Evolutionary conservation across 2,329 filamentous ascomycete genomes (phyloP), one percentile per base, ranked within the genome.

Genomic region (Phaeosphaeriaceae sp.): DNA sequence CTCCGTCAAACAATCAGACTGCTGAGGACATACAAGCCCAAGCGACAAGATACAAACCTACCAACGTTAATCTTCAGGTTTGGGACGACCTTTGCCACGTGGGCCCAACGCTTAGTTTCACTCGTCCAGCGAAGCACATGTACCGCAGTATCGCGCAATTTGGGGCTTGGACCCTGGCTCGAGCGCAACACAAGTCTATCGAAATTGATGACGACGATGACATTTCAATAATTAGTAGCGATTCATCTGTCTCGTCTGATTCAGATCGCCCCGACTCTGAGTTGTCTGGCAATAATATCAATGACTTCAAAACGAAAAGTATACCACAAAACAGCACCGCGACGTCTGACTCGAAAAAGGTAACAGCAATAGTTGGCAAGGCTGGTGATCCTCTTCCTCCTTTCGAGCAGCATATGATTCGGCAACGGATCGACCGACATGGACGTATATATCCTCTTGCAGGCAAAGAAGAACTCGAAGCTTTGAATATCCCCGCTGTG

Each of bases 81-180:
- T 97, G 93, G 92, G 93, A 97, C 49, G 89, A 96, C 63, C 78
- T 97, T 2, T 97, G 94, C 64, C 93, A 97, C 68, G 92, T 96
- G 5, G 87, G 88, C 0, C 90, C 93, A 1, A 97, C 92, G 0
- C 80, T 97, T n/a, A 96, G 90, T 63, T 97, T 96, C 71, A 97
- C 93, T 0, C 83, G 87, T n/a, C 94, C 94, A 0, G 94, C 93
- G 37, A 97, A 97, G 71, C 89, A 89, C 75, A 97, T 97, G 92
- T 97, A 91, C 70, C 84, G 93, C 39, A 90, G 90, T 1, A 86
- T 97, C 43, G 89, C 94, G 0, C 93, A 97, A 61, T 97, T 99
- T 66, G 89, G 92, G 2, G 91, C 92, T 0, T 97, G 92, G 92
- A 88, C 89, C 0, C 80, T 97, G 17, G 90, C 92, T 1, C 81